These are phyloP conservation scores for Corylus avellana DNA, from an alignment of 306 rosid genomes.

Conservation along the genomic window DNA sequence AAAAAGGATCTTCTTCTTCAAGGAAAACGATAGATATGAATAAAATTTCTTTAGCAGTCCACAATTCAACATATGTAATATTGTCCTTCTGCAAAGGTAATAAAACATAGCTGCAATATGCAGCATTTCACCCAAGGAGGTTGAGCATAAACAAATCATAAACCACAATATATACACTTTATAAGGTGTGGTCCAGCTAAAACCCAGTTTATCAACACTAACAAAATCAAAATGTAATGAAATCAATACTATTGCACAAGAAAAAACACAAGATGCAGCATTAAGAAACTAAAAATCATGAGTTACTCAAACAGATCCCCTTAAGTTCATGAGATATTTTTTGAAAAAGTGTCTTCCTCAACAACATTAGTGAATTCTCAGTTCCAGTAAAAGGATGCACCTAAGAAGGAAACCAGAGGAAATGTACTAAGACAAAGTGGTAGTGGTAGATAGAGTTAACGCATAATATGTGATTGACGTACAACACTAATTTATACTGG, in stretches of 20 bases:
- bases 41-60: neutral
- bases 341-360: neutral
- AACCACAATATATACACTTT: neutral
- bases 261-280: neutral
- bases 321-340: neutral
- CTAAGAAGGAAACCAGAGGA: neutral
- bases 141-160: neutral
- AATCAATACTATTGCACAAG: no score
- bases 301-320: neutral
- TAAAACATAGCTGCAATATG: neutral
- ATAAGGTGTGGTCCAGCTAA: neutral
- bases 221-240: neutral
- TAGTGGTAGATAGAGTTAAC: neutral
- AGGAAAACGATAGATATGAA: neutral
- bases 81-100: neutral
- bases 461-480: neutral
- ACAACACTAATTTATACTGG: neutral
- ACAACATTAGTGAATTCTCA: neutral
- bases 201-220: neutral
- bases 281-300: neutral
- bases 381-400: neutral
- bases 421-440: neutral
- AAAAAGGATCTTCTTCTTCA: neutral
- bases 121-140: neutral
- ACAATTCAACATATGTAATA: neutral